A percentile compares a stretch with the other conserved stretches of the same genome.
Evolutionary conservation across 441 rosid genomes (phyloP).

Genomic region (Aleurites moluccanus): DNA sequence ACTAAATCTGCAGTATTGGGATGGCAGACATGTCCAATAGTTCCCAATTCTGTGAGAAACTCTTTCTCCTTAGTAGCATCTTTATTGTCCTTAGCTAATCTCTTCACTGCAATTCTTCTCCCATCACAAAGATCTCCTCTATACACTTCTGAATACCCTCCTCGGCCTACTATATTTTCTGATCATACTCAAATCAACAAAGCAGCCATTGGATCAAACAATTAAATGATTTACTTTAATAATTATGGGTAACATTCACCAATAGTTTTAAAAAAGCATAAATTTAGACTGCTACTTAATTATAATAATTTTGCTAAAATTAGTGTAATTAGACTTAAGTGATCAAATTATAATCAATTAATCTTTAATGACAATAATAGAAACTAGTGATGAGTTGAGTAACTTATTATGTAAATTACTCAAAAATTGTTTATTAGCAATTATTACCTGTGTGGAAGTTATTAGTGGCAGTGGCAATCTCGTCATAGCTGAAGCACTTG

Average conservation of each 20-base stretch:
- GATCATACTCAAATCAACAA: constrained; percentile 20
- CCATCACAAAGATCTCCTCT: constrained; percentile 79
- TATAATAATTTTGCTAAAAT: too few relatives aligned
- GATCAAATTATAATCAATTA: too few relatives aligned
- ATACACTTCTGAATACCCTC: constrained; percentile 92
- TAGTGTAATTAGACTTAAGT: too few relatives aligned
- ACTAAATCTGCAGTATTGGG: constrained; percentile 78
- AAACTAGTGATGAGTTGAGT: too few relatives aligned
- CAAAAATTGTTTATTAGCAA: background rate
- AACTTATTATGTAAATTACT: too few relatives aligned
- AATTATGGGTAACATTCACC: too few relatives aligned
- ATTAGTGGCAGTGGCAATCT: constrained; percentile 71
- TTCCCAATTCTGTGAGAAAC: constrained; percentile 80
- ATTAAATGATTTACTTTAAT: too few relatives aligned
- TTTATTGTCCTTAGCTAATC: constrained; percentile 68
- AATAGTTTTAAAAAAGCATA: too few relatives aligned
- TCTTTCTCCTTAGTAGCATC: constrained; percentile 80
- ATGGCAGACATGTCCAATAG: constrained; percentile 78
- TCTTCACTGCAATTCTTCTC: constrained; percentile 75
- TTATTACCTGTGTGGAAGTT: constrained; percentile 61
- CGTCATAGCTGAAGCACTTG: constrained; percentile 66
- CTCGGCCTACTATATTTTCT: constrained; percentile 77
- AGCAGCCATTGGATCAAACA: background rate
- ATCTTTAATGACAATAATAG: too few relatives aligned
- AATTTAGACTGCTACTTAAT: too few relatives aligned